phyloP scores from a whole-genome alignment of 257 asterid genomes.

The Leptodermis oblonga region DNA sequence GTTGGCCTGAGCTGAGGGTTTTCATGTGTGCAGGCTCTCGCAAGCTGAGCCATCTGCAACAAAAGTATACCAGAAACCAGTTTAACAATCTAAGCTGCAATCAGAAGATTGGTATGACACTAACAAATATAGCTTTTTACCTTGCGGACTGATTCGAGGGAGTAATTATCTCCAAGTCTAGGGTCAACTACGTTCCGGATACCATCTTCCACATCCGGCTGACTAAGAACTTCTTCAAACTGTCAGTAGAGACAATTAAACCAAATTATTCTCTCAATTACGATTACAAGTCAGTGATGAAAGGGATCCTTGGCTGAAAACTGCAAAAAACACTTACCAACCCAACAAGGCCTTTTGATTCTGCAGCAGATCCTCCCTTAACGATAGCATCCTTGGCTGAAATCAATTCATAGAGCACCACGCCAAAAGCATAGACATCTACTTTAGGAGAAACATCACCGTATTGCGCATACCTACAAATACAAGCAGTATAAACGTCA shows the following conservation, averaged over 20 bases:
- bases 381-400: constrained; percentile 94
- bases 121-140: constrained; percentile 24
- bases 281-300: background rate
- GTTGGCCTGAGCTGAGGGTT: constrained; percentile 79
- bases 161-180: constrained; percentile 65
- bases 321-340: constrained; percentile 44
- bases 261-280: background rate
- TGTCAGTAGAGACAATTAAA: constrained; percentile 22
- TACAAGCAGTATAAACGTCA: constrained; percentile 7
- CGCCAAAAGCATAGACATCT: constrained; percentile 95
- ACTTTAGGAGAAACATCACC: constrained; percentile 92
- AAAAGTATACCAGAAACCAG: background rate
- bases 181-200: constrained; percentile 65
- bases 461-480: constrained; percentile 81
- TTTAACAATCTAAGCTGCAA: background rate
- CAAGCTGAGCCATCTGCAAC: constrained; percentile 71
- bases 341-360: constrained; percentile 80
- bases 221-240: constrained; percentile 80
- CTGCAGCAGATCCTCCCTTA: constrained; percentile 49
- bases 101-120: background rate
- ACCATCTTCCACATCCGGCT: constrained; percentile 48
- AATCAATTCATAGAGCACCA: constrained; percentile 80
- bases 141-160: constrained; percentile 69
- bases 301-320: background rate
- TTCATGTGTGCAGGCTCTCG: constrained; percentile 84